A percentile compares a stretch with the other conserved stretches of the same genome.
phyloP scores from a whole-genome alignment of 768 basidiomycete genomes.

The Psilocybe cubensis region DNA sequence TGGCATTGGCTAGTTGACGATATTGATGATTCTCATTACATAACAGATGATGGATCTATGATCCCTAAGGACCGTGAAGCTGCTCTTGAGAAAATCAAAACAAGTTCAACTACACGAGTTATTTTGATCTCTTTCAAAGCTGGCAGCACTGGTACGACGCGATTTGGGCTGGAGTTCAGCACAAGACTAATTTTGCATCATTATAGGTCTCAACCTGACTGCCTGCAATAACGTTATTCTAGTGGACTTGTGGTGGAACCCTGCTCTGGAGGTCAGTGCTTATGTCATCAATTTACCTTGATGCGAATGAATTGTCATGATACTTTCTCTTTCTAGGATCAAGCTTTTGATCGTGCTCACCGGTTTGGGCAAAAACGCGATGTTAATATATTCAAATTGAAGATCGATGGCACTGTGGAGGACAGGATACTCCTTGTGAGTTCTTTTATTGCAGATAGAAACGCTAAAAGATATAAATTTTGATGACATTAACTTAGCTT shows the following conservation, averaged over 20 bases:
- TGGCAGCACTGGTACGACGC: slow-evolving; percentile 78
- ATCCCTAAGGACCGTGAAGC: slow-evolving; percentile 73
- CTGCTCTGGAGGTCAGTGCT: slow-evolving; percentile 73
- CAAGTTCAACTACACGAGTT: slow-evolving; percentile 57
- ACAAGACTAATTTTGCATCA: slow-evolving; percentile 6
- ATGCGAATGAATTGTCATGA: not conserved
- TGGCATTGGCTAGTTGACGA: slow-evolving; percentile 20
- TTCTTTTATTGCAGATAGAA: slow-evolving; percentile 1
- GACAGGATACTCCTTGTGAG: slow-evolving; percentile 78
- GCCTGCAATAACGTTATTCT: slow-evolving; percentile 95
- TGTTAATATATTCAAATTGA: slow-evolving; percentile 90
- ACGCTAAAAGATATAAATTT: not conserved
- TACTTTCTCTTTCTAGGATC: slow-evolving; percentile 54
- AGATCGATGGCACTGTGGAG: slow-evolving; percentile 85
- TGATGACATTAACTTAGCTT: slow-evolving; percentile 46
- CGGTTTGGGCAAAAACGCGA: slow-evolving; percentile 86
- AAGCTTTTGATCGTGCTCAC: slow-evolving; percentile 93
- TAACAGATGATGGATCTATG: slow-evolving; percentile 89
- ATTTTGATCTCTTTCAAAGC: slow-evolving; percentile 98
- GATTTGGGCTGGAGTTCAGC: not conserved
- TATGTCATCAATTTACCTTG: slow-evolving; percentile 13
- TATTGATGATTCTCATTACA: not conserved
- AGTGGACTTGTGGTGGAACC: slow-evolving; percentile 96
- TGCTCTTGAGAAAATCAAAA: slow-evolving; percentile 74
- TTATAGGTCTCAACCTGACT: slow-evolving; percentile 82